A percentile compares a stretch with the other conserved stretches of the same genome.
Conservation (phyloP, 768 basidiomycete genomes). For the Podaxis sp. region DNA sequence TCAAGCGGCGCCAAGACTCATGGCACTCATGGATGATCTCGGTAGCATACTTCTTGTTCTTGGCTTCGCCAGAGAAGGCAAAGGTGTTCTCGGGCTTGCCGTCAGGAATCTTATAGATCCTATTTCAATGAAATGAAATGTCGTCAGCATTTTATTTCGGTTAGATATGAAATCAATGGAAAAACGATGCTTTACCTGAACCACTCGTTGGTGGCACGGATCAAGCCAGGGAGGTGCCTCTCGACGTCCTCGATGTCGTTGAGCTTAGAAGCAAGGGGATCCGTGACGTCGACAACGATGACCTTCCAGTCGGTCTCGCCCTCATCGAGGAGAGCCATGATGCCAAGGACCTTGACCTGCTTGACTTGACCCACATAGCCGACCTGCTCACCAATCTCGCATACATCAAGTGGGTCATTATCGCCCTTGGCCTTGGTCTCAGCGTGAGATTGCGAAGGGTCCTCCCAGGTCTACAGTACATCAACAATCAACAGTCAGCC, state of each 20-base stretch:
- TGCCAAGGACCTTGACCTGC: slow-evolving; percentile 99
- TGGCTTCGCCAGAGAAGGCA: slow-evolving; percentile 99
- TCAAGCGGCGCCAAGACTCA: slow-evolving; percentile 96
- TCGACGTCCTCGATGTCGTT: slow-evolving; percentile 99
- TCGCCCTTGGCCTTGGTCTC: slow-evolving; percentile 99
- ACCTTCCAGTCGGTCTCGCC: slow-evolving; percentile 99
- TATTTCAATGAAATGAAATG: slow-evolving; percentile 24
- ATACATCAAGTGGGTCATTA: slow-evolving; percentile 99
- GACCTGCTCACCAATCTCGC: slow-evolving; percentile 98
- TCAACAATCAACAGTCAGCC: background rate
- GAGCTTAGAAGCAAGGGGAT: slow-evolving; percentile 93
- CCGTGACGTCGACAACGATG: slow-evolving; percentile 94
- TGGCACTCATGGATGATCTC: slow-evolving; percentile 99
- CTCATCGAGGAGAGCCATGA: slow-evolving; percentile 99
- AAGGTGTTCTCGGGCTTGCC: slow-evolving; percentile 97
- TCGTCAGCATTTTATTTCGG: slow-evolving; percentile 3
- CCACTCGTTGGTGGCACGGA: slow-evolving; percentile 99
- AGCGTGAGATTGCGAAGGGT: slow-evolving; percentile 79
- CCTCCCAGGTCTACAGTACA: slow-evolving; percentile 88
- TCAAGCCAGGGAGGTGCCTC: slow-evolving; percentile 93
- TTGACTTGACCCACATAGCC: slow-evolving; percentile 97
- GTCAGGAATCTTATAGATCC: slow-evolving; percentile 96
- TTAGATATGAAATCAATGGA: background rate
- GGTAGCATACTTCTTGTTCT: slow-evolving; percentile 99
- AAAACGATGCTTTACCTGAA: slow-evolving; percentile 61